Base-by-base conservation (phyloP, 495 filamentous ascomycete genomes). In the Tuber microsphaerosporum region DNA sequence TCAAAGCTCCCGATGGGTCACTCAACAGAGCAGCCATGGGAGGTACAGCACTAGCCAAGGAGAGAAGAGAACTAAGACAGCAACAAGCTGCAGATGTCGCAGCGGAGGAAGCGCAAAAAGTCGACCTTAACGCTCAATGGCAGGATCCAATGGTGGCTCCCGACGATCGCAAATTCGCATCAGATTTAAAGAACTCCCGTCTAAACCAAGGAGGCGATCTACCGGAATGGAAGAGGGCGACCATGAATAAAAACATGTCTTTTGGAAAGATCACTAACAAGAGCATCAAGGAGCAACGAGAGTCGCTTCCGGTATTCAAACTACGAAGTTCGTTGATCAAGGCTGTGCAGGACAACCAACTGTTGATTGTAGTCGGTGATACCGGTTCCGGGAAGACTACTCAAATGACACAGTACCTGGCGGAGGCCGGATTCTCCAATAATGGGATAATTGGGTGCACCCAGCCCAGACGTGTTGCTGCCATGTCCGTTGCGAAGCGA, bases 401-500 rank as follows among this genome's bases (percentile, higher is more conserved):
- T 8, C 94, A 98, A 85, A 87, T 98, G 71, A 97, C 94, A 0
- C 94, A 98, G 82, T 98, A 97, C 79, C 86, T 98, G 26, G 91
- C 94, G 82, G 94, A 98, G 84, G 94, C 97, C 77, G 94, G 94
- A 20, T 98, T 97, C 82, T 92, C 90, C 44, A 91, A 92, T 73
- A 83, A 86, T 61, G 94, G 94, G 65, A 89, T 97, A 86, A 98
- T 98, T 78, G 94, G 94, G 1, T 98, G 94, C 81, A 98, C 94
- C 37, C 94, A 98, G 79, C 94, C 94, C 74, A 89, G 94, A 79
- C 91, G 94, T 87, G 94, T 98, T 39, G 94, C 94, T 51, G 94
- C 96, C 2, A 99, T 99, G 96, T 97, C 93, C 84, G 96, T 99
- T 43, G 96, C 96, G 16, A 94, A 97, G 77, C 93, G 95, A 87